Percentiles rank a stretch among this genome's conserved stretches.
Conservation (phyloP, 1,284 basidiomycete genomes). For the Trametes hirsuta region DNA sequence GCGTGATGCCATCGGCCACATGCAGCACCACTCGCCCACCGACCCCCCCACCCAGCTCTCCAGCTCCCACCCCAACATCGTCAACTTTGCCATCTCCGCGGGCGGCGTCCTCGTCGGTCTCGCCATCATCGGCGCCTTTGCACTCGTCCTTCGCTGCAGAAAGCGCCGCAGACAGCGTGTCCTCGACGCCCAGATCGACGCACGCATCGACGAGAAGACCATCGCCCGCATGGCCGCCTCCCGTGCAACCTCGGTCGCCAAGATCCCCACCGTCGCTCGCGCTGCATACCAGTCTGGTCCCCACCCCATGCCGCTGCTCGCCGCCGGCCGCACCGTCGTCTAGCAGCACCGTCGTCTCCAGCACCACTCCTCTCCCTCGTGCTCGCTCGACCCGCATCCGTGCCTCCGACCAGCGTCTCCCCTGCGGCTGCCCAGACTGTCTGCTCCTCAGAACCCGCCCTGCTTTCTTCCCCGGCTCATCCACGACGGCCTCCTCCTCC, state of each 20-base stretch:
- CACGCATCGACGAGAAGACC: conserved; percentile 13
- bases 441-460: no score
- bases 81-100: conserved; percentile 22
- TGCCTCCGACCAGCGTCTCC: not conserved
- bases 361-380: not conserved
- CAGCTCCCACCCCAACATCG: conserved; percentile 13
- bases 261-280: not conserved
- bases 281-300: conserved; percentile 1
- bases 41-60: conserved; percentile 6
- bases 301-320: conserved; percentile 5
- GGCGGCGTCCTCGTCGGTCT: conserved; percentile 18
- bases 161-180: conserved; percentile 12
- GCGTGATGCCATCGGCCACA: not conserved
- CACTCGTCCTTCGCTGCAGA: conserved; percentile 14
- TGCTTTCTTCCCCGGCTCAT: no score
- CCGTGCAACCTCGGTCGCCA: conserved; percentile 14
- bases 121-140: conserved; percentile 14
- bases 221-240: conserved; percentile 2
- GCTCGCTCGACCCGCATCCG: not conserved
- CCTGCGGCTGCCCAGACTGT: not conserved
- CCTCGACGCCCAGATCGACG: conserved; percentile 16
- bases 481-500: no score
- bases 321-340: not conserved
- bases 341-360: conserved; percentile 2
- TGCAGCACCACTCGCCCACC: conserved; percentile 2